Evolutionary conservation across 352 stramenopile genomes (phyloP), one percentile per base, ranked within the genome.

Genomic region (Discostella stelligera): DNA sequence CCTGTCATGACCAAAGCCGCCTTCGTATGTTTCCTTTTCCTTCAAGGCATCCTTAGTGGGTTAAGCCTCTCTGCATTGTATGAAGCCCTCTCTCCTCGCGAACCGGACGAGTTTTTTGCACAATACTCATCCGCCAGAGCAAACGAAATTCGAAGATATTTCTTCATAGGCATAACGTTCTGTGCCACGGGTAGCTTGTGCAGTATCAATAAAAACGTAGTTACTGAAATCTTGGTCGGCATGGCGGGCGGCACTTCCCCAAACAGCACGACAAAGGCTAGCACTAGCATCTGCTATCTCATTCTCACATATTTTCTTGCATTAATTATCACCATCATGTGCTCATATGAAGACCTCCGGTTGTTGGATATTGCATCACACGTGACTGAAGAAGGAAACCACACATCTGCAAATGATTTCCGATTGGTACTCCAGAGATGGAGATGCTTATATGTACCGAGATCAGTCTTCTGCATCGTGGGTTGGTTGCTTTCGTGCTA

Each of bases 51-150:
- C 8, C 58, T 76, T 48, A 68, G 56, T 27, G 67, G 67, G 8
- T 49, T 76, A n/a, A 76, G 67, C 23, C 56, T 76, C 0, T 76
- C 67, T n/a, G 56, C 67, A 49, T 59, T 76, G 44, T 76, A 63
- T 27, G 67, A 76, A 55, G 67, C 56, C 8, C 67, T 68, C 21
- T 14, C 67, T 37, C 16, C 37, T 7, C 13, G 16, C 25, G n/a
- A 18, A 10, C 53, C 66, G 8, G n/a, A 18, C 16, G 46, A 32
- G 14, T 75, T 75, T 44, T 16, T 75, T 32, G 16, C 44, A 41
- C 66, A 67, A 30, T 55, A 75, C 50, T 56, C 44, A 44, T 41
- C 60, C 18, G 27, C 55, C 20, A 52, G 55, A 18, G 46, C 55
- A 37, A 76, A 74, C 21, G 53, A 74, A 56, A 66, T 69, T 27